Base-by-base conservation (phyloP, 169 alveolate genomes). In the Fabrea salina region DNA sequence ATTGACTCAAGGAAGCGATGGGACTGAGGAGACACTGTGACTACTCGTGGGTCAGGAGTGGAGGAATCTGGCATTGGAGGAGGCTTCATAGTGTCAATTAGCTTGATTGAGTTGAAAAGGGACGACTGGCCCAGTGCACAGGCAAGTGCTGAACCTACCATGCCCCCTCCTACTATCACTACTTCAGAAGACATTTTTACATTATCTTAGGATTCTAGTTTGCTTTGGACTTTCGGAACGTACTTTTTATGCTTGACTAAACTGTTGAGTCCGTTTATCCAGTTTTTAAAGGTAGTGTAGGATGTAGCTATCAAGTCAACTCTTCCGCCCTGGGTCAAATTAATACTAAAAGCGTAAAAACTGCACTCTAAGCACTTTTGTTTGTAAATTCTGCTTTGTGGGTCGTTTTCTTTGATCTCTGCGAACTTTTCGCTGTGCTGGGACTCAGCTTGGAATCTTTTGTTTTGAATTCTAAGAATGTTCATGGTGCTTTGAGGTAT, bases 1-100 rank as follows among this genome's bases (percentile, higher is more conserved):
- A 83, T 32, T 8, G 89, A 83, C 5, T 35, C 43, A 6, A 83
- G 49, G 33, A 83, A 67, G 19, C 70, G 30, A 13, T 77, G 82
- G 2, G 86, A 51, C 32, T 51, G 37, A 3, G 80, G 84, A 8
- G 86, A 39, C 5, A 79, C 22, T 27, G 89, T 78, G 5, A 83
- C 66, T 16, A 77, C 82, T 78, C 82, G 67, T 5, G 89, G 75
- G 22, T 83, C 89, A 13, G 89, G 89, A 4, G 30, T 25, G n/a
- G 16, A n/a, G 33, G n/a, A 22, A n/a, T 56, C 33, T 1, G 67
- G 22, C 30, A 35, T 19, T 13, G 16, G 16, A 22, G 67, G 67
- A 0, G 27, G 16, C 11, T 27, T 27, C 2, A 25, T 16, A 11
- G 67, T 25, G 33, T 56, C 67, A 19, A 56, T 56, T 16, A 56